Evolutionary conservation across 2,329 filamentous ascomycete genomes (phyloP), one percentile per base, ranked within the genome.

Genomic region (Xylariaceae sp.): DNA sequence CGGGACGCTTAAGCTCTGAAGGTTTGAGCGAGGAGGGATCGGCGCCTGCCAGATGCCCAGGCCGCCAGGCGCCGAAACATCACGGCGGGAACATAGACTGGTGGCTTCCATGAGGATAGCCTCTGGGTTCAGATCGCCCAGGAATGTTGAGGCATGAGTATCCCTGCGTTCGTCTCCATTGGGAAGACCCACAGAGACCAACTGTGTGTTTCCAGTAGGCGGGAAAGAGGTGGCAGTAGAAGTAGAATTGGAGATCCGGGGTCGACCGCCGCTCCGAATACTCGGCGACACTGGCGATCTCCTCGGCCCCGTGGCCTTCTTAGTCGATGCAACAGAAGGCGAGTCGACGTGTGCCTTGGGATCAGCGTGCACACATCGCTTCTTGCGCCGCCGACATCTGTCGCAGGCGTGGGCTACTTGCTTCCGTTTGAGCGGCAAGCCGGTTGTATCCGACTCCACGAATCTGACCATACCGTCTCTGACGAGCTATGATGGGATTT

Each of bases 41-140:
- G 60, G 62, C 29, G 72, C 70, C 11, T 81, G 72, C 79, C 80
- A 84, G 19, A 83, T 75, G 5, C 81, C 81, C 1, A 83, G 73
- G 41, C 80, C 79, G 47, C 78, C 77, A 34, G 76, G 76, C 47
- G 77, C 73, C 0, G 78, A 75, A 8, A 66, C 66, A 12, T 69
- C 69, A 29, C 68, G 70, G 29, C 62, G 65, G 12, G 69, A 66
- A 45, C 67, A 67, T 29, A 73, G 69, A 52, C 70, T 73, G 2
- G 78, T 78, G 1, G 78, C 80, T 60, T 82, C 78, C 60, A 81
- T 72, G 53, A 85, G 80, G 65, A 84, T 78, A 55, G 77, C 77
- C 64, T 84, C 81, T 1, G 81, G 81, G 59, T 81, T 84, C 31
- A 83, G 62, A 61, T 84, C 80, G 19, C 80, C 80, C 39, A 84